Base-by-base conservation (phyloP, 148 eudicot genomes). In the Drosera capensis region DNA sequence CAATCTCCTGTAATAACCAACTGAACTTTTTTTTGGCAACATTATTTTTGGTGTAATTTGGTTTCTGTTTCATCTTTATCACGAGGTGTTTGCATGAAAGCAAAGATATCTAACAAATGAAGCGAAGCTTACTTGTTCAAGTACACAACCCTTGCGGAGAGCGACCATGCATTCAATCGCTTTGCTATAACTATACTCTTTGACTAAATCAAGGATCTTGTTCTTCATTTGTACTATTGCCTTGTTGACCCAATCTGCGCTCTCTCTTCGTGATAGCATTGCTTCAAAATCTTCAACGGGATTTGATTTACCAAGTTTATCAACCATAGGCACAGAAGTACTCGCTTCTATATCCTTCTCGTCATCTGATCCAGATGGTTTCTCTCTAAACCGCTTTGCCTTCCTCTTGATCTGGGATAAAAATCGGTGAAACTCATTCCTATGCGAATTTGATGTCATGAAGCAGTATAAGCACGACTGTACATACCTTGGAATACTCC, bases 361-460 rank as follows among this genome's bases (percentile, higher is more conserved):
- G 46, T 74, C 79, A 58, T 50, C 58, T 51, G 73, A 88, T 44
- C 83, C 86, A 52, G 86, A 72, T 26, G 75, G 79, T 54, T 68
- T 78, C 37, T 80, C 95, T 51, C 52, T 66, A n/a, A 56, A 17
- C 30, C 93, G 70, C 71, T 81, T 70, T 25, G 57, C 17, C 22
- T 87, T 78, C 58, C 85, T 90, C 70, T 90, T 90, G 67, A 75
- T 68, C 99, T 90, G 93, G 62, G n/a, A n/a, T n/a, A 52, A 40
- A 40, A 23, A 20, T 49, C 21, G 25, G 31, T 36, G 16, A 22
- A 25, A 23, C n/a, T 45, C 13, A 22, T 3, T 15, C 49, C 1
- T 12, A 7, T 13, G 29, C 4, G 1, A 22, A 2, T 7, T 22
- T 12, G 5, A n/a, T 34, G 20, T 0, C 15, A 1, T 26, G 39